phyloP scores from a whole-genome alignment of 2,329 filamentous ascomycete species.

The Fusarium pininemorale region DNA sequence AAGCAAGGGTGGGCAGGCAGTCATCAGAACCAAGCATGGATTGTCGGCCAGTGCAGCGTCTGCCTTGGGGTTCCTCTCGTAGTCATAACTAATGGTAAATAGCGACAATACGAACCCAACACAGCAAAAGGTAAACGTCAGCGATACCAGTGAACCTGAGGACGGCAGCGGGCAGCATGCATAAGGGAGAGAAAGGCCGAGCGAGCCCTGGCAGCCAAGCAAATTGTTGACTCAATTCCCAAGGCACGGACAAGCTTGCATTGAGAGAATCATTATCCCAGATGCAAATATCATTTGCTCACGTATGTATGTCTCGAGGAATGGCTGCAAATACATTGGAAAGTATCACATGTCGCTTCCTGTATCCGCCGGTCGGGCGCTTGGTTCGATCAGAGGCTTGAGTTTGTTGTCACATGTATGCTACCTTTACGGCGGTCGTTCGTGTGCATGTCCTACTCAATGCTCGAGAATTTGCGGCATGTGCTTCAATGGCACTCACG shows the following conservation, averaged over 20 bases:
- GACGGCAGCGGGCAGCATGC: too few species aligned
- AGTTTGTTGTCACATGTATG: not conserved
- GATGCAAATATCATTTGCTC: not conserved
- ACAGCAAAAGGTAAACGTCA: too few species aligned
- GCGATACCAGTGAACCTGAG: too few species aligned
- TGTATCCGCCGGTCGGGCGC: not conserved
- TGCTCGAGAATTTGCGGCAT: not conserved
- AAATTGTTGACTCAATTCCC: not conserved
- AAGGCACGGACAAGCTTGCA: not conserved
- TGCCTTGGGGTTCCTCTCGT: too few species aligned
- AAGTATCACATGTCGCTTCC: not conserved
- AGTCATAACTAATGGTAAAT: too few species aligned
- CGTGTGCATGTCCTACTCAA: accelerated
- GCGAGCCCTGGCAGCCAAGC: too few species aligned
- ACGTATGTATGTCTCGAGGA: not conserved
- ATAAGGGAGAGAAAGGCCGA: too few species aligned
- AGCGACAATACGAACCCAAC: too few species aligned
- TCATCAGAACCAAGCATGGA: too few species aligned
- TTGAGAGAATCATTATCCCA: not conserved
- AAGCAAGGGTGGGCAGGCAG: too few species aligned
- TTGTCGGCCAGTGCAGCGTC: too few species aligned
- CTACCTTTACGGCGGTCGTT: not conserved
- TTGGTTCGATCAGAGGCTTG: not conserved
- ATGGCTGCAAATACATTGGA: not conserved
- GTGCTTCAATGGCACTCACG: not conserved